Base-by-base conservation (phyloP, 2,329 filamentous ascomycete species). In the Fusarium ramigenum region DNA sequence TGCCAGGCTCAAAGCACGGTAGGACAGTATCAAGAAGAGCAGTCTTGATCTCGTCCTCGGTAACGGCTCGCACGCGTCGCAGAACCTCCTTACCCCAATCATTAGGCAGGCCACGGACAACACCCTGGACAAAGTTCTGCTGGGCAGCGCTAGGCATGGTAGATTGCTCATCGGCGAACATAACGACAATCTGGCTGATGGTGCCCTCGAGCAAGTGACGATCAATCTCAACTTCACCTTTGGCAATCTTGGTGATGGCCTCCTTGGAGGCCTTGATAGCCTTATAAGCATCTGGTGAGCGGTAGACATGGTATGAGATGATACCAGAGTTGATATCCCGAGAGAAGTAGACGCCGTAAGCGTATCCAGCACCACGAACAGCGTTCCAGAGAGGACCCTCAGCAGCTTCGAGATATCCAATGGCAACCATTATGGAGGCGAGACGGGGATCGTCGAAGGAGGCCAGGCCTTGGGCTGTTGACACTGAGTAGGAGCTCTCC, bases 351-450 rank as follows among this genome's bases (percentile, higher is more conserved):
- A 93, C 92, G 60, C 95, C 95, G 79, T 99, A 99, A 1, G 96
- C 96, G 59, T 98, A 91, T 49, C 96, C 96, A 47, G 94, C 96
- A 63, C 96, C 96, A 52, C 96, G 94, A 54, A 98, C 93, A 1
- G 94, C 94, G 72, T 93, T 93, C 96, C 96, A 98, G 37, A 99
- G 89, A 2, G 96, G 96, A 0, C 96, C 96, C 82, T 99, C 96
- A 23, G 97, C 93, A 2, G 95, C 92, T 79, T 98, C 95, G 69
- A 99, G 92, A 80, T 98, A 98, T 25, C 95, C 91, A 56, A 95
- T 90, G 2, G 96, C 95, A 12, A 99, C 95, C 81, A 97, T 90
- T 58, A 97, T 87, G 5, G 95, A 92, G 0, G 96, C 95, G 3
- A 98, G 86, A 21, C 90, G 88, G 0, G 95, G 92, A 78, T 98